A percentile compares a stretch with the other conserved stretches of the same genome.
These are phyloP conservation scores for Mycena belliarum DNA, from an alignment of 768 basidiomycete genomes.

Conservation along the genomic window DNA sequence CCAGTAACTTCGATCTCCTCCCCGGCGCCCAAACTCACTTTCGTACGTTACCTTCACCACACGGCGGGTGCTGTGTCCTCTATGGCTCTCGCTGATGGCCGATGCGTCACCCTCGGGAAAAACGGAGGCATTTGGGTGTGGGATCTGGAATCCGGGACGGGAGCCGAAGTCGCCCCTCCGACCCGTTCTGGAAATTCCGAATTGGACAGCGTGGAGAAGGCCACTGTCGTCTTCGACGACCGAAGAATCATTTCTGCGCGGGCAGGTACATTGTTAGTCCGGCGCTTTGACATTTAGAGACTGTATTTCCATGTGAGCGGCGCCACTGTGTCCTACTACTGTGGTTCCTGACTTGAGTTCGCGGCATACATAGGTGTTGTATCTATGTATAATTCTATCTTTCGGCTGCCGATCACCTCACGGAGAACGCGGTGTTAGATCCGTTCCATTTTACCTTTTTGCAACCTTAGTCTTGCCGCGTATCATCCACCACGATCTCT, in stretches of 20 bases:
- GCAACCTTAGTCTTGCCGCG: not conserved
- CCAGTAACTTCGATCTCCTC: slow-evolving; percentile 47
- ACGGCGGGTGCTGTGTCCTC: slow-evolving; percentile 66
- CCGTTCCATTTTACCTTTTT: not conserved
- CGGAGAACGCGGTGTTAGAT: slow-evolving; percentile 9
- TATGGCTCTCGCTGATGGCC: slow-evolving; percentile 76
- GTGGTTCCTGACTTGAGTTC: not conserved
- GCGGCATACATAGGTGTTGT: slow-evolving; percentile 2
- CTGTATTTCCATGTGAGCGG: slow-evolving; percentile 6
- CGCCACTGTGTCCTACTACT: not conserved
- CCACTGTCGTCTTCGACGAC: slow-evolving; percentile 72
- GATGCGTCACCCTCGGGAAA: slow-evolving; percentile 72
- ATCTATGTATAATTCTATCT: slow-evolving; percentile 12
- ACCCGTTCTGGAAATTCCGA: slow-evolving; percentile 17
- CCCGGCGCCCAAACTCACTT: slow-evolving; percentile 63
- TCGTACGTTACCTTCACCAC: slow-evolving; percentile 71
- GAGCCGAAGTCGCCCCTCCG: slow-evolving; percentile 41
- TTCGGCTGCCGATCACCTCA: not conserved
- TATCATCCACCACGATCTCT: not conserved
- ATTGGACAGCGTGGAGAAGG: slow-evolving; percentile 28
- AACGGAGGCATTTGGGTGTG: slow-evolving; percentile 84
- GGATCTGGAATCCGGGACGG: slow-evolving; percentile 71
- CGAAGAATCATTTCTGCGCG: slow-evolving; percentile 62
- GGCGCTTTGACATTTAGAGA: slow-evolving; percentile 17
- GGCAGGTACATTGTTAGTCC: slow-evolving; percentile 25